Evolutionary conservation across 2,329 filamentous ascomycete species (phyloP).

Genomic region (Verticillium dahliae): DNA sequence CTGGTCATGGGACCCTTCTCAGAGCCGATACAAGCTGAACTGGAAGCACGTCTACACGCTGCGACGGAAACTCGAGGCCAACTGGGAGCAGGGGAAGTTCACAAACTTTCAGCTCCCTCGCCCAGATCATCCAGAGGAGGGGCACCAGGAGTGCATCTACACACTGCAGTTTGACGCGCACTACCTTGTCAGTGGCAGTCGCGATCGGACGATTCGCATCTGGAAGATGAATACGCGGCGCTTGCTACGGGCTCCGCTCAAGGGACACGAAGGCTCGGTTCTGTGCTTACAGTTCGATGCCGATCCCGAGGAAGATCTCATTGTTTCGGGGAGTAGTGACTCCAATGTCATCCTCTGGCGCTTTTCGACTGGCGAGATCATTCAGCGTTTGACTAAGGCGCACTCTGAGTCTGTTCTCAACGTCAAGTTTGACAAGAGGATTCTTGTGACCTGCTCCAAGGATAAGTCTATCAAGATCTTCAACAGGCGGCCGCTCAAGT

Average conservation of each 20-base stretch:
- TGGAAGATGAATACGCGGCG: slow-evolving; percentile 84
- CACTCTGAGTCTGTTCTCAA: slow-evolving; percentile 91
- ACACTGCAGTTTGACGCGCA: slow-evolving; percentile 83
- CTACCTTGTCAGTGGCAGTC: slow-evolving; percentile 86
- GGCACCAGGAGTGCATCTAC: slow-evolving; percentile 90
- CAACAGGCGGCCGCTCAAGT: slow-evolving; percentile 66
- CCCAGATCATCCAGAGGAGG: slow-evolving; percentile 70
- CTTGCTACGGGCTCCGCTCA: slow-evolving; percentile 65
- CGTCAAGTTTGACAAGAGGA: slow-evolving; percentile 83
- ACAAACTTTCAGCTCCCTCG: slow-evolving; percentile 88
- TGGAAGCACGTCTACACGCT: slow-evolving; percentile 94
- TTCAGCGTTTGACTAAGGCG: slow-evolving; percentile 69
- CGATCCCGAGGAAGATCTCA: slow-evolving; percentile 76
- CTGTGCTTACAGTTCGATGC: slow-evolving; percentile 94
- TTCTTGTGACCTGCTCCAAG: slow-evolving; percentile 94
- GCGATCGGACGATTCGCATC: slow-evolving; percentile 79
- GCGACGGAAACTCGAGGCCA: slow-evolving; percentile 75
- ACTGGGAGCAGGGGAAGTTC: slow-evolving; percentile 81
- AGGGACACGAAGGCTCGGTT: slow-evolving; percentile 78
- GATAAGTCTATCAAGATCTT: slow-evolving; percentile 97
- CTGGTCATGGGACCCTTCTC: slow-evolving; percentile 43
- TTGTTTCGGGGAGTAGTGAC: slow-evolving; percentile 95
- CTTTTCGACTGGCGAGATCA: slow-evolving; percentile 80
- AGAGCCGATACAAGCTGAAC: slow-evolving; percentile 60
- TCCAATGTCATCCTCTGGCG: slow-evolving; percentile 85